Evolutionary conservation across 305 asterid genomes (phyloP), one percentile per base, ranked within the genome.

Genomic region (Fraxinus albicans): DNA sequence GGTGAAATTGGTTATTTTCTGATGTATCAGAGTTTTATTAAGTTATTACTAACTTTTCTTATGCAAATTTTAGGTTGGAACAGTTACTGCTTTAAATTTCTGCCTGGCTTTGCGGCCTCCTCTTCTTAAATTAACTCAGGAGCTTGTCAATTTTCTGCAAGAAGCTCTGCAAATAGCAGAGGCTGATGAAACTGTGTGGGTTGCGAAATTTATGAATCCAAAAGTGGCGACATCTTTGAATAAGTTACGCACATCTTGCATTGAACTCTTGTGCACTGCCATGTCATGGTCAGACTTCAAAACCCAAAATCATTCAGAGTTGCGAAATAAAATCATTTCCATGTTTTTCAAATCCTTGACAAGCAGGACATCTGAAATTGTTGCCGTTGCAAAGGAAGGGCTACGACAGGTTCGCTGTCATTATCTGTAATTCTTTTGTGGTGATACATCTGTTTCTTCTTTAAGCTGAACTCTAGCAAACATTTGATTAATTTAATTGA

Each of bases 211-310:
- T 91, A 93, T 97, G 97, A 95, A 95, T 89, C 98, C 98, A 27
- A 97, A 94, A 88, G 90, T 93, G 82, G 97, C 94, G n/a, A 89
- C 97, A 55, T 97, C 99, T 78, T 89, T 95, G 92, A 93, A 92
- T 89, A 97, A 93, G 90, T 94, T 97, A 50, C 95, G 98, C 84
- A 97, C 98, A 79, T 97, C 98, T 87, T 95, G 99, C 89, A 97
- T 97, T 87, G 99, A 97, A 86, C 96, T 97, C 85, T 86, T 97
- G 73, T 97, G 99, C 90, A 97, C 99, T 84, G 98, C 99, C 87
- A 97, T 97, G 99, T 93, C 99, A 70, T 97, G 99, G 99, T 90
- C 99, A 23, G 99, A 97, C 86, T 97, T 97, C 77, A 97, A 94
- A 91, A 92, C 98, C 79, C 99, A 94, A 87, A 95, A 93, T 86